Evolutionary conservation across 148 eudicot species (phyloP).

Genomic region (Rhododendron mucronatum): DNA sequence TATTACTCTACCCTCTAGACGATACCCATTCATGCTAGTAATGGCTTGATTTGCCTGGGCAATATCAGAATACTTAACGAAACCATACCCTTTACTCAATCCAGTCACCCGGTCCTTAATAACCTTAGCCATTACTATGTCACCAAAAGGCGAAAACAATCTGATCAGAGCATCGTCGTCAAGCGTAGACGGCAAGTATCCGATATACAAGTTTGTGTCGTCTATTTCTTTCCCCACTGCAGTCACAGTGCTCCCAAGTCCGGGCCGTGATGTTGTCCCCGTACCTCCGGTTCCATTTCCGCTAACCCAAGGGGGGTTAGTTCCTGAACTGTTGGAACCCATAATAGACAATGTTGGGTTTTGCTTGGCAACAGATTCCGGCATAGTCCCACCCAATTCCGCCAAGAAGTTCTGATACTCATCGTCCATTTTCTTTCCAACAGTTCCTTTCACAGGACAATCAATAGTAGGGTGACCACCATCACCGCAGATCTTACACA

Average conservation of each 20-base stretch:
- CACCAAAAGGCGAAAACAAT: slow-evolving; percentile 72
- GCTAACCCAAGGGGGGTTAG: slow-evolving; percentile 60
- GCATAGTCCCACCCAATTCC: slow-evolving; percentile 79
- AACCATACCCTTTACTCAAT: slow-evolving; percentile 90
- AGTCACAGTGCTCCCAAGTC: slow-evolving; percentile 38
- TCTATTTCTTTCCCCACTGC: slow-evolving; percentile 61
- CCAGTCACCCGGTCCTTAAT: slow-evolving; percentile 66
- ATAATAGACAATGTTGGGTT: slow-evolving; percentile 29
- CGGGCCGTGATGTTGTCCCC: slow-evolving; percentile 28
- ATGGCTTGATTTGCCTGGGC: slow-evolving; percentile 76
- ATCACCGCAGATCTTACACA: slow-evolving; percentile 88
- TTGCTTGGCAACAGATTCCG: slow-evolving; percentile 50
- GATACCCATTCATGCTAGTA: slow-evolving; percentile 71
- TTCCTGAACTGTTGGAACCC: slow-evolving; percentile 44
- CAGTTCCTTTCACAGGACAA: slow-evolving; percentile 81
- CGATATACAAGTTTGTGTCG: slow-evolving; percentile 80
- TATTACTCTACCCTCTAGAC: slow-evolving; percentile 67
- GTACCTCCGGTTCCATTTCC: slow-evolving; percentile 24
- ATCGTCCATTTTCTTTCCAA: slow-evolving; percentile 94
- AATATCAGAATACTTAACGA: slow-evolving; percentile 77
- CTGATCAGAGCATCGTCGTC: slow-evolving; percentile 82
- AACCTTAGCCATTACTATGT: slow-evolving; percentile 83
- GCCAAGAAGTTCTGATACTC: slow-evolving; percentile 87
- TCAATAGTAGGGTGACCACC: slow-evolving; percentile 93
- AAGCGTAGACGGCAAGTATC: slow-evolving; percentile 75